Evolutionary conservation across 192 early-diverging fungal genomes (phyloP), one percentile per base, ranked within the genome.

Genomic region (Backusella australiensis): DNA sequence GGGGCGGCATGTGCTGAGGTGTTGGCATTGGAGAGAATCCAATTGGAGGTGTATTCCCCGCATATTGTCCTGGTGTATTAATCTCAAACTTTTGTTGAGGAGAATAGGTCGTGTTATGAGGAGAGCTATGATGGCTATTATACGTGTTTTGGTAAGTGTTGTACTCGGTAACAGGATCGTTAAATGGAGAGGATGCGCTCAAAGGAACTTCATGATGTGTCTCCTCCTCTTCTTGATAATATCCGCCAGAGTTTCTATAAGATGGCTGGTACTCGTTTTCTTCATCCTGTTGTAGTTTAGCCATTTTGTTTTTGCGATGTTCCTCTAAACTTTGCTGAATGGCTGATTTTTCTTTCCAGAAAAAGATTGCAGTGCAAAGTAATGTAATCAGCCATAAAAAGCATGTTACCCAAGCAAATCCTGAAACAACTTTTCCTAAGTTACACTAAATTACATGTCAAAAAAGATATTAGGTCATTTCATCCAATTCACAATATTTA

Each of bases 1-100:
- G 76, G 86, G 81, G 79, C 85, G 79, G 70, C 73, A 77, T 52
- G 34, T 44, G 74, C 23, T 67, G 59, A 6, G 74, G 75, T 23
- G 70, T 67, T 4, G 75, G 69, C 68, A 76, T 76, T 53, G 75
- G 36, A 26, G 75, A 34, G 39, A 46, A 71, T 26, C 23, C 42
- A 44, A 71, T 44, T 15, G 70, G 70, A 12, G 72, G 46, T 12
- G 34, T 59, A 12, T 52, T 21, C 15, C 38, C 52, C 32, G 34
- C 46, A 46, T 70, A 69, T 23, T 76, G 69, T 2, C 69, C 75
- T 32, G 75, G 69, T 26, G 56, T 74, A 32, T 41, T 7, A 29
- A 38, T 32, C 15, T 74, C 53, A 26, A 35, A 63, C 12, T 63
- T 63, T 14, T 63, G 56, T 26, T 63, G 56, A 14, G 56, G 56